Evolutionary conservation across 1,139 yeast genomes (phyloP), one percentile per base, ranked within the genome.

Genomic region (Geotrichum histeridarum): DNA sequence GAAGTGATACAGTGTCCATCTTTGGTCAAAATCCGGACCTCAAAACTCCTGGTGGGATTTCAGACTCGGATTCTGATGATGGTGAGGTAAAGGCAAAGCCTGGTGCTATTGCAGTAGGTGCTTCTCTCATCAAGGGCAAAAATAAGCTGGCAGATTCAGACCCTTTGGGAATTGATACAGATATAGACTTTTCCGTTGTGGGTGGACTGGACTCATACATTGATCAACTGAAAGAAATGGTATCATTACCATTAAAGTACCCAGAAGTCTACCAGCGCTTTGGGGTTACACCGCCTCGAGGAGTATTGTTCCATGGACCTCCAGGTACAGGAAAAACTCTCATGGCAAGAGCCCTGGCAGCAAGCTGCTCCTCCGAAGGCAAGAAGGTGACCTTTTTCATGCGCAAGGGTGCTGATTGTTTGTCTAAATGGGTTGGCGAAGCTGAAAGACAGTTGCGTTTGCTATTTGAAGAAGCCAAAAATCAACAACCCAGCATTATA

Each of bases 301-400:
- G 99, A 59, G 99, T 94, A 1, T 72, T 94, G 54, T 94, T 94
- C 73, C 99, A 94, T 71, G 99, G 99, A 42, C 99, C 99, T 4
- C 99, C 99, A 1, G 99, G 99, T 61, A 94, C 99, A 0, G 99
- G 99, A 77, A 94, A 94, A 68, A 94, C 99, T 0, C 77, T 94
- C 53, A 90, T 94, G 96, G 99, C 99, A 0, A 76, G 99, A 59
- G 99, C 99, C 0, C 75, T 94, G 52, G 99, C 99, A 0, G 93
- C 98, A 0, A 86, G 95, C 62, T 91, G 96, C 65, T 86, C 96
- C 0, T 82, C 94, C 0, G 83, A 86, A 8, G 77, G 76, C 7
- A 75, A 86, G 57, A 93, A 93, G 64, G 91, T 94, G 54, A 89
- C 99, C 0, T 94, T 94, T 67, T 94, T 90, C 70, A 94, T 94